These are phyloP conservation scores for Colletotrichum brevisporum DNA, from an alignment of 2,329 filamentous ascomycete species.

Conservation along the genomic window DNA sequence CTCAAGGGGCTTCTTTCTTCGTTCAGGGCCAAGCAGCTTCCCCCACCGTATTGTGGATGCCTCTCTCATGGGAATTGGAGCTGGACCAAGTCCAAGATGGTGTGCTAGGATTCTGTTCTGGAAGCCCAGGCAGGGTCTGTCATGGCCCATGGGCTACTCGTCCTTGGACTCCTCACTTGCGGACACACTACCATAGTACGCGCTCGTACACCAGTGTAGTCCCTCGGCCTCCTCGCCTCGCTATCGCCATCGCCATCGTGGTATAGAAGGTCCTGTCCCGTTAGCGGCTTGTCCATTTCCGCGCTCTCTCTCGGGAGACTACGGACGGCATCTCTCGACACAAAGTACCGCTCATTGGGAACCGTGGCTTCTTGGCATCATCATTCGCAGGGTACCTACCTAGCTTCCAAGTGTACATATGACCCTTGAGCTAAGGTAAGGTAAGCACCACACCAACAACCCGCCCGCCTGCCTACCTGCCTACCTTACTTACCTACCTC, in stretches of 20 bases:
- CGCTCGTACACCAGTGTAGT: not conserved
- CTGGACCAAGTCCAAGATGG: not conserved
- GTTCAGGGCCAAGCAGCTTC: conserved; percentile 1
- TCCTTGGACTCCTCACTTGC: conserved; percentile 14
- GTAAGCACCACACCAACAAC: not conserved
- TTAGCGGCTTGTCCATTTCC: too few relatives aligned
- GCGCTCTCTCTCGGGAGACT: not conserved
- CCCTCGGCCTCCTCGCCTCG: conserved; percentile 3
- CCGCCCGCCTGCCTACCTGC: not conserved
- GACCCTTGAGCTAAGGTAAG: too few relatives aligned
- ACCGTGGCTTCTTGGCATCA: not conserved
- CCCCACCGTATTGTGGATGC: conserved; percentile 15
- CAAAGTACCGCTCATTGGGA: conserved; percentile 11
- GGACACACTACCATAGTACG: not conserved
- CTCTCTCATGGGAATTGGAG: conserved; percentile 27
- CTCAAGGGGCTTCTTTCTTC: conserved; percentile 13
- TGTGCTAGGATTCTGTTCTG: conserved; percentile 23
- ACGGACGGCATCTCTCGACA: conserved; percentile 1
- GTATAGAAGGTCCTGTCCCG: too few relatives aligned
- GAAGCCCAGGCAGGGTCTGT: conserved; percentile 21
- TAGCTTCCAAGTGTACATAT: too few relatives aligned
- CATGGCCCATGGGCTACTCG: conserved; percentile 7
- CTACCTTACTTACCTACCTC: too few relatives aligned
- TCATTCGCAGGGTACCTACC: too few relatives aligned
- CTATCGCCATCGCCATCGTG: conserved; percentile 7